A percentile compares a stretch with the other conserved stretches of the same genome.
These are phyloP conservation scores for Mycena indigotica DNA, from an alignment of 768 basidiomycete genomes.

Conservation along the genomic window DNA sequence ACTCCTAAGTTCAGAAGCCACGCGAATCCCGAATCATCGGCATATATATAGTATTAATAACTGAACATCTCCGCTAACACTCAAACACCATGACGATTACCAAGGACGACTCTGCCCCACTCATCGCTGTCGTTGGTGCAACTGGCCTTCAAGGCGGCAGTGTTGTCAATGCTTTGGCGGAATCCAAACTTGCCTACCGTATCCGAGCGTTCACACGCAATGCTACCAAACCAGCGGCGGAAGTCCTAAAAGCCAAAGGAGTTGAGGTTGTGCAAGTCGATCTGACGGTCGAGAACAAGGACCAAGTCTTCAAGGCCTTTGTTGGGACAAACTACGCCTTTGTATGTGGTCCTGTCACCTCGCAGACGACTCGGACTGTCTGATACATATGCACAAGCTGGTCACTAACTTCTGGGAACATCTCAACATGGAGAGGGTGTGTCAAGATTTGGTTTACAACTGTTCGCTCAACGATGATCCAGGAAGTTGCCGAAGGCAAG, in stretches of 20 bases:
- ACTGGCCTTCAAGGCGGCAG: slow-evolving; percentile 21
- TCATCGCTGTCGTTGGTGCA: slow-evolving; percentile 15
- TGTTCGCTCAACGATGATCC: too few species aligned
- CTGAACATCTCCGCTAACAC: too few species aligned
- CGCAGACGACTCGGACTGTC: background rate
- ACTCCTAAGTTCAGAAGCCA: too few species aligned
- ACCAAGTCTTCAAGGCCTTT: slow-evolving; percentile 6
- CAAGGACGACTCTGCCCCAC: slow-evolving; percentile 1
- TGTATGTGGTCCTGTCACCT: slow-evolving; percentile 5
- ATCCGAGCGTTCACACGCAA: slow-evolving; percentile 20
- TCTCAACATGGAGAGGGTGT: slow-evolving; percentile 8
- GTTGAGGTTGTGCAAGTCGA: slow-evolving; percentile 10
- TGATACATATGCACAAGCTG: background rate
- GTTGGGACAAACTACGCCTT: slow-evolving; percentile 10
- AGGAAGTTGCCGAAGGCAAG: slow-evolving; percentile 20
- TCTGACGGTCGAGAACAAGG: slow-evolving; percentile 8
- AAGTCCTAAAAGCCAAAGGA: slow-evolving; percentile 1
- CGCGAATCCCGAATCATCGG: too few species aligned
- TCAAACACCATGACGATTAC: slow-evolving; percentile 20
- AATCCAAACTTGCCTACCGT: slow-evolving; percentile 16
- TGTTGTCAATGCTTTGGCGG: slow-evolving; percentile 15
- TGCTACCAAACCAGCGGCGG: slow-evolving; percentile 10
- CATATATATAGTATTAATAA: too few species aligned
- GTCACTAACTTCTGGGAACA: slow-evolving; percentile 25
- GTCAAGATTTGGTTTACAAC: too few species aligned